phyloP scores from a whole-genome alignment of 345 rosid species.

The Citrus mangshanensis region DNA sequence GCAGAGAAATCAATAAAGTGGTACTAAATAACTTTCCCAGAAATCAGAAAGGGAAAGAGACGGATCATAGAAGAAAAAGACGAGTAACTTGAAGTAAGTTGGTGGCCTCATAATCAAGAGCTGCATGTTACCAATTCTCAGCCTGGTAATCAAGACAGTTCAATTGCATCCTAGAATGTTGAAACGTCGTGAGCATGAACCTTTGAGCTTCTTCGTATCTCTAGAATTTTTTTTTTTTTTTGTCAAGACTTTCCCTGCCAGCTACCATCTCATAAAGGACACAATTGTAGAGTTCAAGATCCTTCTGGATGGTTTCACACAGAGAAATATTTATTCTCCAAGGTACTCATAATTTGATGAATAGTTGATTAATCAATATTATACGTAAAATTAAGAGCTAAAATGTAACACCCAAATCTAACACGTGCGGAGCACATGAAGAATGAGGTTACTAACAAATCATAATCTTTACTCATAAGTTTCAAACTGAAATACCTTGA shows the following conservation, averaged over 20 bases:
- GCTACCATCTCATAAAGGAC: constrained; percentile 93
- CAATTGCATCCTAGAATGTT: constrained; percentile 69
- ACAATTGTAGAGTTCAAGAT: constrained; percentile 73
- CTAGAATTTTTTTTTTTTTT: constrained; percentile 49
- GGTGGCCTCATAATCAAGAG: constrained; percentile 90
- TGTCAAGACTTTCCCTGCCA: constrained; percentile 65
- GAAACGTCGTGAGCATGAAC: constrained; percentile 63
- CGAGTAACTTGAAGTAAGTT: constrained; percentile 74
- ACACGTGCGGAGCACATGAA: no score
- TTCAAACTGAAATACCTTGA: no score
- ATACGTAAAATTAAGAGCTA: no score
- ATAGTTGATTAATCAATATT: no score
- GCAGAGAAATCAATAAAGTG: neutral
- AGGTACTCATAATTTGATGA: neutral
- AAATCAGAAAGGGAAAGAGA: neutral
- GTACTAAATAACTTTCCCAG: constrained; percentile 35
- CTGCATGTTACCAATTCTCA: constrained; percentile 90
- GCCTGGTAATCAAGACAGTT: constrained; percentile 79
- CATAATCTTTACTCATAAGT: no score
- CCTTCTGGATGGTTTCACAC: constrained; percentile 71
- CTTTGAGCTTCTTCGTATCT: constrained; percentile 46
- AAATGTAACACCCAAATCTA: no score
- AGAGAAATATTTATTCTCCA: neutral
- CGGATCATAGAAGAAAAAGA: neutral
- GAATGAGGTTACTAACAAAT: no score